These are phyloP conservation scores for Piper betle DNA, from an alignment of 164 flowering plant genomes.

Conservation along the genomic window DNA sequence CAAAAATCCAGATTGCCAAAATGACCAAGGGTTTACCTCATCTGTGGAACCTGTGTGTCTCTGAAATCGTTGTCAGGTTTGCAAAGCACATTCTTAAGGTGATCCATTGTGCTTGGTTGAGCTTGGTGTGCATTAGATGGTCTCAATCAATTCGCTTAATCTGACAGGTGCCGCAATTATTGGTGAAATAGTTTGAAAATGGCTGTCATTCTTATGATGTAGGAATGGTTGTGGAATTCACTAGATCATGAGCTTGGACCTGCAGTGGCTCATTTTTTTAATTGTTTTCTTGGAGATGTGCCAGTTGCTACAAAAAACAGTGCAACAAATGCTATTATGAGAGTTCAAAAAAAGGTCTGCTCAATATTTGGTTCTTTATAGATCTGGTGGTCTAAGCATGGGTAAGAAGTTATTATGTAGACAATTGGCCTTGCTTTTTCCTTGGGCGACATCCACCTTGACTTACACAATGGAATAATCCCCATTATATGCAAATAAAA, in stretches of 20 bases:
- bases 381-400: no score
- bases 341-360: conserved; percentile 50
- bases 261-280: conserved; percentile 70
- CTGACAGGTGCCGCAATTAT: neutral
- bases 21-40: conserved; percentile 82
- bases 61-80: conserved; percentile 77
- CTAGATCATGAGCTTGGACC: conserved; percentile 86
- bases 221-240: conserved; percentile 75
- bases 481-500: no score
- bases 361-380: no score
- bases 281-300: conserved; percentile 73
- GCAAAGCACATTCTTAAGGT: conserved; percentile 95
- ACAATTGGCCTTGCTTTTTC: no score
- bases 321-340: conserved; percentile 20
- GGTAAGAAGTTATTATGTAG: no score
- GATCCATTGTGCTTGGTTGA: conserved; percentile 2
- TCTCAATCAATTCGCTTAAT: neutral
- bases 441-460: no score
- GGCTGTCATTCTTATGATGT: conserved; percentile 10
- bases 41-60: conserved; percentile 80
- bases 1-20: conserved; percentile 55
- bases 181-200: neutral
- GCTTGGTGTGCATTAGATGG: neutral
- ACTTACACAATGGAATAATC: no score
- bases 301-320: conserved; percentile 26